phyloP scores from a whole-genome alignment of 1,284 basidiomycete species.

The Acaromyces ingoldii region DNA sequence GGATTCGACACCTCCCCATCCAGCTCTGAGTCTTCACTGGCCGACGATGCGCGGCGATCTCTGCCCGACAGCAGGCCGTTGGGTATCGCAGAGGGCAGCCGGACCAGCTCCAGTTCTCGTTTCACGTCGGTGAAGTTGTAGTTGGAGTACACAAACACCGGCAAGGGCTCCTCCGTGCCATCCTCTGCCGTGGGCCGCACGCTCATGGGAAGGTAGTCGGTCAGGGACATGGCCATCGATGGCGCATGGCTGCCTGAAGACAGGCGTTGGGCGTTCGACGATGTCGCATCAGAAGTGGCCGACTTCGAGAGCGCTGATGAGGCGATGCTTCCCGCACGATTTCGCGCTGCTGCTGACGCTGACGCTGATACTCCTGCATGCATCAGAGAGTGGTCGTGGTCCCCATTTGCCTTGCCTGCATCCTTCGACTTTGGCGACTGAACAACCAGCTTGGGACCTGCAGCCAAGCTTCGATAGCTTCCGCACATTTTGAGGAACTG shows the following conservation, averaged over 20 bases:
- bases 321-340: too few species aligned
- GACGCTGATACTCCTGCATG: too few species aligned
- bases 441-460: slow-evolving; percentile 16
- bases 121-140: slow-evolving; percentile 47
- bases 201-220: slow-evolving; percentile 29
- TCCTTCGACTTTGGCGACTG: not conserved
- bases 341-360: too few species aligned
- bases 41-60: too few species aligned
- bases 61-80: too few species aligned
- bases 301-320: too few species aligned
- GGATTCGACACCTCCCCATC: slow-evolving; percentile 2
- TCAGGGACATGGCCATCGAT: not conserved
- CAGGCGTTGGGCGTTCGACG: not conserved
- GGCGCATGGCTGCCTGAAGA: not conserved
- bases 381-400: not conserved
- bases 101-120: slow-evolving; percentile 39
- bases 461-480: slow-evolving; percentile 36
- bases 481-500: slow-evolving; percentile 38
- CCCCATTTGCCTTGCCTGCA: too few species aligned
- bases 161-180: slow-evolving; percentile 10
- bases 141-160: slow-evolving; percentile 43
- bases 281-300: not conserved
- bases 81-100: too few species aligned
- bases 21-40: not conserved
- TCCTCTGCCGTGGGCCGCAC: slow-evolving; percentile 5